Base-by-base conservation (phyloP, 164 flowering plant genomes). In the Akebia trifoliata region DNA sequence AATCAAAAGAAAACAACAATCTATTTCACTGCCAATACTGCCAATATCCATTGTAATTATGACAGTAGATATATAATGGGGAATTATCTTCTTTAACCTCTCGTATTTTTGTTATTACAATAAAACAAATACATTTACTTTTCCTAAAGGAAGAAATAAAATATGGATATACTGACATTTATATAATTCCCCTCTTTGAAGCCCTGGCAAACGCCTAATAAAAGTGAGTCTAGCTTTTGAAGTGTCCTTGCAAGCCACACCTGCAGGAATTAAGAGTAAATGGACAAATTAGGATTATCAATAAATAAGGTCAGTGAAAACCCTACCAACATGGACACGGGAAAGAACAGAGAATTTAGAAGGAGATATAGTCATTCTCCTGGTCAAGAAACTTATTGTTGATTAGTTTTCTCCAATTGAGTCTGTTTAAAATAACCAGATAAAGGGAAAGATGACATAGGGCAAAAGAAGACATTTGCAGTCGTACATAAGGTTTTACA, bases 221-320 rank as follows among this genome's bases (percentile, higher is more conserved):
- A 70, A 29, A 90, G 81, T 10, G 97, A 78, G 76, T 90, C 99
- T 66, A 94, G 75, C 81, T 84, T 90, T 59, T 90, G 91, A 63
- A 94, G 90, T 54, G 99, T 80, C 71, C 72, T 85, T 14, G 82
- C 95, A 48, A 94, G 76, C 99, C 97, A 94, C 70, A 78, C 86
- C 99, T 94, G 76, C 66, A 77, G 39, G 32, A 21, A n/a, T 18
- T n/a, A 38, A 24, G 50, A 63, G 40, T 44, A 57, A 22, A 40
- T 21, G 36, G 36, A 1, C 8, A 10, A 12, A 31, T 9, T 22
- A 46, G 29, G 8, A 47, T 31, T 20, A 4, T 14, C 18, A 25
- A 9, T 15, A 8, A 17, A 31, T 15, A 51, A 50, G 15, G 20
- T 30, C 26, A 42, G 18, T 43, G 7, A 14, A 21, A 17, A 34